Conservation (phyloP, 306 rosid genomes). For the Astragalus glycyphyllos region DNA sequence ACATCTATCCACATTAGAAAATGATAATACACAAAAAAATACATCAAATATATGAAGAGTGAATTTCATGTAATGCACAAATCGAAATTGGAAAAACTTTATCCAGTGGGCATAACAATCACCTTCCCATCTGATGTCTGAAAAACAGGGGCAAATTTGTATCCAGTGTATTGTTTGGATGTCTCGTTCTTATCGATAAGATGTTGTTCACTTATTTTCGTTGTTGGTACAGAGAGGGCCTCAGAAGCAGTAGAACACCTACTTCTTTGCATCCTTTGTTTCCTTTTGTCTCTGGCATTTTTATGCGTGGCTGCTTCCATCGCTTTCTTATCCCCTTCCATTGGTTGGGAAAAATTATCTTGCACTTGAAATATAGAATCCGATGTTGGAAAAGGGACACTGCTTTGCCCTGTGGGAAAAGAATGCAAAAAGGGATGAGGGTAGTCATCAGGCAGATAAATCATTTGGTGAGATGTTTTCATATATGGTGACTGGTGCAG, state of each 20-base stretch:
- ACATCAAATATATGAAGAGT: neutral
- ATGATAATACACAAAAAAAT: neutral
- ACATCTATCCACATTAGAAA: constrained; percentile 35
- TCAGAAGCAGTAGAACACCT: neutral
- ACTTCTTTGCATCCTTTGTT: constrained; percentile 53
- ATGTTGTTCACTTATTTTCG: neutral
- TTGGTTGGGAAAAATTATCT: no score
- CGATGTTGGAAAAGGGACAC: neutral
- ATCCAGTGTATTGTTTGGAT: neutral
- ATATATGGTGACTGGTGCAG: neutral
- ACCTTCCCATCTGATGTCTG: constrained; percentile 64
- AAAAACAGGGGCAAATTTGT: constrained; percentile 23
- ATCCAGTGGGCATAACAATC: neutral
- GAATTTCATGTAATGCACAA: neutral
- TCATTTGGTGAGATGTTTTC: neutral
- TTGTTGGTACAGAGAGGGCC: neutral
- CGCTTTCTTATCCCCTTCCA: constrained; percentile 28
- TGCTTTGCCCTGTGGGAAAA: neutral
- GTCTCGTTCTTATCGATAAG: neutral
- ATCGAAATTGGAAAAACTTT: neutral
- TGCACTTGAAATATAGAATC: neutral
- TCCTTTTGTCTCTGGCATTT: constrained; percentile 51
- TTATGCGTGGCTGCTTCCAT: constrained; percentile 41
- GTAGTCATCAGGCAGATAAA: neutral
- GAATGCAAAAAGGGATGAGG: neutral